Evolutionary conservation across 2,329 filamentous ascomycete genomes (phyloP), one percentile per base, ranked within the genome.

Genomic region (Colletotrichum orchidophilum): DNA sequence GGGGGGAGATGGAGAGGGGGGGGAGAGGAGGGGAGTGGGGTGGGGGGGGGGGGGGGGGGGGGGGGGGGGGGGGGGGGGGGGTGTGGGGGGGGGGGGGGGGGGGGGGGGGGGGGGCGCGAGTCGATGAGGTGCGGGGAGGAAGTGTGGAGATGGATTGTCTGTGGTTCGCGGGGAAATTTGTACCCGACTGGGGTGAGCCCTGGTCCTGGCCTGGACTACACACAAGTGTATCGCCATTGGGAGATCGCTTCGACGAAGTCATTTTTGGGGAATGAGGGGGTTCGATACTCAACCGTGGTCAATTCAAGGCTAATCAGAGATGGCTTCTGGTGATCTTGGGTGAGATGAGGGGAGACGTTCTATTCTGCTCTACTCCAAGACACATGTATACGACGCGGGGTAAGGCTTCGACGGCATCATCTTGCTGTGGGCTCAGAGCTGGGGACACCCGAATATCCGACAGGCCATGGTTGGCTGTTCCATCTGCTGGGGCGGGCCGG

Each of bases 101-200:
- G 52, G 15, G 21, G 15, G 18, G 29, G 24, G n/a, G n/a, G n/a
- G n/a, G n/a, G n/a, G n/a, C n/a, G n/a, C n/a, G n/a, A n/a, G n/a
- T n/a, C n/a, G n/a, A n/a, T n/a, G n/a, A n/a, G n/a, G n/a, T n/a
- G n/a, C n/a, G n/a, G n/a, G n/a, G n/a, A n/a, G n/a, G 24, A 53
- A 57, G 18, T 33, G 58, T 57, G 58, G 58, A 21, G 58, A 54
- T 59, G 31, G 53, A 55, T 69, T 15, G 39, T 35, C 59, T 46
- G 58, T 71, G 69, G 69, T 71, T 71, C 59, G 69, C 69, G 69
- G 69, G 69, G 64, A 71, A 71, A 69, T 35, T 69, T 49, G 21
- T 67, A 42, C 33, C 69, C 64, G 69, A 35, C 59, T 58, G 33
- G 58, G 63, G 39, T 60, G 57, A 29, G 58, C 21, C 42, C n/a